phyloP scores from a whole-genome alignment of 805 yeast genomes.

The Yarrowia sp. region DNA sequence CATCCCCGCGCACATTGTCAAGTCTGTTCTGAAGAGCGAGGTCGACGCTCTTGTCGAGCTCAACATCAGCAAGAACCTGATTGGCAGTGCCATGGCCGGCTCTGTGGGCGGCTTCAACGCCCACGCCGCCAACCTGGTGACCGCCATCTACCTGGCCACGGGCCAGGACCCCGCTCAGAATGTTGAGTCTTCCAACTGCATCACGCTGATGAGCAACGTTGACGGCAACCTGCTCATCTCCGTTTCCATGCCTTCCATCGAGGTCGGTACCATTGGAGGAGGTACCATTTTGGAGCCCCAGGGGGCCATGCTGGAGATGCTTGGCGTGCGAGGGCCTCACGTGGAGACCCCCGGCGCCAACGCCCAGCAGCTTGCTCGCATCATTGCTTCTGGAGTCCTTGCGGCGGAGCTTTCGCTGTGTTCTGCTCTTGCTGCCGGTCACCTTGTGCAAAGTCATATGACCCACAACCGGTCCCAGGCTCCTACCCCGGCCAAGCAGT shows the following conservation, averaged over 20 bases:
- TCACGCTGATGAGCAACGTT: slow-evolving; percentile 84
- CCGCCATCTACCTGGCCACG: slow-evolving; percentile 90
- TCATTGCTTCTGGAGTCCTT: slow-evolving; percentile 90
- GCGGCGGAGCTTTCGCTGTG: slow-evolving; percentile 95
- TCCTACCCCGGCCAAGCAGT: slow-evolving; percentile 42
- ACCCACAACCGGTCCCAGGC: slow-evolving; percentile 77
- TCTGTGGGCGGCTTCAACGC: slow-evolving; percentile 98
- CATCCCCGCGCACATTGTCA: slow-evolving; percentile 77
- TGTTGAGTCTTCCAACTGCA: slow-evolving; percentile 96
- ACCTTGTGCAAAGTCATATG: slow-evolving; percentile 97
- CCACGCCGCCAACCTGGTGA: slow-evolving; percentile 94
- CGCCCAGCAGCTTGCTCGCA: slow-evolving; percentile 87
- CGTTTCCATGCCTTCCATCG: slow-evolving; percentile 99
- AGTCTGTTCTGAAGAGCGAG: slow-evolving; percentile 81
- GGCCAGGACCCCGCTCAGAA: slow-evolving; percentile 99
- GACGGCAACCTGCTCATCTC: slow-evolving; percentile 81
- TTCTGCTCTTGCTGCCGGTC: slow-evolving; percentile 98
- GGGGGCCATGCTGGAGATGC: slow-evolving; percentile 88
- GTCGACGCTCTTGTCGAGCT: slow-evolving; percentile 90
- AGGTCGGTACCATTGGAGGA: slow-evolving; percentile 99
- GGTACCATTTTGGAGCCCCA: slow-evolving; percentile 98
- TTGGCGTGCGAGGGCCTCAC: slow-evolving; percentile 96
- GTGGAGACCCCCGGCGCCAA: slow-evolving; percentile 90
- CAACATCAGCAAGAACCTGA: slow-evolving; percentile 81
- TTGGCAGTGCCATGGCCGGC: slow-evolving; percentile 99